Evolutionary conservation across 1,284 basidiomycete genomes (phyloP).

Genomic region (Porodaedalea pini): DNA sequence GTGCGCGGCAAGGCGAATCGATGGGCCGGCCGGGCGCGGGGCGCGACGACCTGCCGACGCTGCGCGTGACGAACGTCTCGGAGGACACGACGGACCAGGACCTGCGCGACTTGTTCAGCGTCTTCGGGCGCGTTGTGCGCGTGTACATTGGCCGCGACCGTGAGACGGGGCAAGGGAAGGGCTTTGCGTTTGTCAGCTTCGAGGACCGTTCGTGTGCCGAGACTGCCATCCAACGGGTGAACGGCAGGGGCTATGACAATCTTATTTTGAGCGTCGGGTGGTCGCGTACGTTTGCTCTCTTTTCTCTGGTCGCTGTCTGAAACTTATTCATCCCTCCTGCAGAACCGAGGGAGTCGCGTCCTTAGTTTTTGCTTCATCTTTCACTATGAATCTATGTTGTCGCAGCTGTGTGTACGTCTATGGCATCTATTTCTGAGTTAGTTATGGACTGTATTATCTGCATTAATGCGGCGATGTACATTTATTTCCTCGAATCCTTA

Average conservation of each 20-base stretch:
- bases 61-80: slow-evolving; percentile 96
- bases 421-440: neutral
- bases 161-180: slow-evolving; percentile 93
- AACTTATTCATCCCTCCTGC: neutral
- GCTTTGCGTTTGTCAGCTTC: slow-evolving; percentile 95
- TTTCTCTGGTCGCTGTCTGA: neutral
- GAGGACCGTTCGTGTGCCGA: slow-evolving; percentile 81
- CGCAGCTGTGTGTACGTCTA: neutral
- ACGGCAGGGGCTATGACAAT: slow-evolving; percentile 91
- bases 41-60: slow-evolving; percentile 92
- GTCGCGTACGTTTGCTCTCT: slow-evolving; percentile 60
- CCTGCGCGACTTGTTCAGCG: slow-evolving; percentile 85
- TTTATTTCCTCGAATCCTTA: too few species aligned
- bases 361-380: slow-evolving; percentile 4
- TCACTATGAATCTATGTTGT: neutral
- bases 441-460: too few species aligned
- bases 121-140: slow-evolving; percentile 80
- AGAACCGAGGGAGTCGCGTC: slow-evolving; percentile 34
- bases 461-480: too few species aligned
- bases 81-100: slow-evolving; percentile 96
- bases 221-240: slow-evolving; percentile 87
- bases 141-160: slow-evolving; percentile 96
- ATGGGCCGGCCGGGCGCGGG: slow-evolving; percentile 63
- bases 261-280: slow-evolving; percentile 85
- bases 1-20: slow-evolving; percentile 71